Conservation (phyloP, 116 monocot genomes). For the Phalaenopsis hybrid region DNA sequence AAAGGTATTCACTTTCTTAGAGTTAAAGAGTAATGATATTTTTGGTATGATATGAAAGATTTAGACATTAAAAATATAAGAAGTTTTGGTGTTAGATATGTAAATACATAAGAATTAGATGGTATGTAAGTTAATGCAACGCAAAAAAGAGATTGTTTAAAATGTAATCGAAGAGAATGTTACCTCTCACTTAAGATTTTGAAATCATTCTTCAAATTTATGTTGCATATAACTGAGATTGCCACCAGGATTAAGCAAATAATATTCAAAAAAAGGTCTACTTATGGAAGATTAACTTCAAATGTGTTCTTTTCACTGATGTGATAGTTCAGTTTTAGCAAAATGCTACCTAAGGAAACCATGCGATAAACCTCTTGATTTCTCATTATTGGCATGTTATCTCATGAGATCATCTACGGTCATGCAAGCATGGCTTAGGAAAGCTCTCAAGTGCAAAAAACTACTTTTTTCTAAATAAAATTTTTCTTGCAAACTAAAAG, state of each 20-base stretch:
- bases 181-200: conserved; percentile 69
- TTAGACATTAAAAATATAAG: too few species aligned
- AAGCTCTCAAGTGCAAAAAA: not conserved
- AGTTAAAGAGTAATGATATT: conserved; percentile 11
- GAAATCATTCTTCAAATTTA: conserved; percentile 77
- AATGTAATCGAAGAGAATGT: not conserved
- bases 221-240: conserved; percentile 59
- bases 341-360: conserved; percentile 67
- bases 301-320: conserved; percentile 12
- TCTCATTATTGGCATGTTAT: conserved; percentile 73
- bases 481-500: not conserved
- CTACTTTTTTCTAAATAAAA: not conserved
- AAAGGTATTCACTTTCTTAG: too few species aligned
- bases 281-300: conserved; percentile 31
- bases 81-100: too few species aligned
- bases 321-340: conserved; percentile 27
- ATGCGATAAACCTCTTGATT: conserved; percentile 89
- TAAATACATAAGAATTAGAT: too few species aligned
- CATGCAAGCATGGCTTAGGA: not conserved
- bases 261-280: conserved; percentile 62
- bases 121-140: conserved; percentile 46
- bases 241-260: conserved; percentile 82
- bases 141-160: not conserved
- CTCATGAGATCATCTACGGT: conserved; percentile 90
- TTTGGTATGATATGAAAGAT: conserved; percentile 9